phyloP scores from a whole-genome alignment of 352 stramenopile genomes.

The Poterioochromonas sp. region DNA sequence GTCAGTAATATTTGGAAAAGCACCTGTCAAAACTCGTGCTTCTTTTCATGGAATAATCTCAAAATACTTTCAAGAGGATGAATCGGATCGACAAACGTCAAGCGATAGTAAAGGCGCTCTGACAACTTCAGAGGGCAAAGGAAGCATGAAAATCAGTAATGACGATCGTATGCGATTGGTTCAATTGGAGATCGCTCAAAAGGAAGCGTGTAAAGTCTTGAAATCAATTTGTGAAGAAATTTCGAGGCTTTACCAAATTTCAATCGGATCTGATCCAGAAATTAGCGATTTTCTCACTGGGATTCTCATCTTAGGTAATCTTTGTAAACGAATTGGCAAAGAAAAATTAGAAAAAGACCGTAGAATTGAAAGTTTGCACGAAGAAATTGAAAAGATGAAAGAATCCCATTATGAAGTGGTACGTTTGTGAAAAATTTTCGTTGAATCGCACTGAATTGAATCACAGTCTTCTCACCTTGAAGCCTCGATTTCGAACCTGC shows the following conservation, averaged over 20 bases:
- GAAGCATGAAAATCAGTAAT: not conserved
- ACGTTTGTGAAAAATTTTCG: too few relatives aligned
- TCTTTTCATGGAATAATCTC: too few relatives aligned
- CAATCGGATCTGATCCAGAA: not conserved
- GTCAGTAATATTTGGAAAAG: too few relatives aligned
- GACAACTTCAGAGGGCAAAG: too few relatives aligned
- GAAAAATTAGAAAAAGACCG: not conserved
- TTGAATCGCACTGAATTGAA: too few relatives aligned
- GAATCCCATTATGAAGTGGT: not conserved
- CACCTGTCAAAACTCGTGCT: too few relatives aligned
- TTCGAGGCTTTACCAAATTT: too few relatives aligned
- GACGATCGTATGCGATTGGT: not conserved
- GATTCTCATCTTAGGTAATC: not conserved
- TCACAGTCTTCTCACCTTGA: too few relatives aligned
- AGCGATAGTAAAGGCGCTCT: too few relatives aligned
- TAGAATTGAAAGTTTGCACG: not conserved
- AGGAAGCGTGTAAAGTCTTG: not conserved
- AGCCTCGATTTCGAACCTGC: not conserved
- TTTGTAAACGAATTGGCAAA: not conserved
- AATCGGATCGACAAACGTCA: too few relatives aligned
- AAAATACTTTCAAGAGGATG: too few relatives aligned
- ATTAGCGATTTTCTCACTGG: not conserved
- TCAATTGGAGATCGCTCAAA: not conserved
- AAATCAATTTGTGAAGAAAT: not conserved
- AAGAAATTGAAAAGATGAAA: not conserved